Conservation (phyloP, 495 filamentous ascomycete species). For the Daldinia caldariorum region DNA sequence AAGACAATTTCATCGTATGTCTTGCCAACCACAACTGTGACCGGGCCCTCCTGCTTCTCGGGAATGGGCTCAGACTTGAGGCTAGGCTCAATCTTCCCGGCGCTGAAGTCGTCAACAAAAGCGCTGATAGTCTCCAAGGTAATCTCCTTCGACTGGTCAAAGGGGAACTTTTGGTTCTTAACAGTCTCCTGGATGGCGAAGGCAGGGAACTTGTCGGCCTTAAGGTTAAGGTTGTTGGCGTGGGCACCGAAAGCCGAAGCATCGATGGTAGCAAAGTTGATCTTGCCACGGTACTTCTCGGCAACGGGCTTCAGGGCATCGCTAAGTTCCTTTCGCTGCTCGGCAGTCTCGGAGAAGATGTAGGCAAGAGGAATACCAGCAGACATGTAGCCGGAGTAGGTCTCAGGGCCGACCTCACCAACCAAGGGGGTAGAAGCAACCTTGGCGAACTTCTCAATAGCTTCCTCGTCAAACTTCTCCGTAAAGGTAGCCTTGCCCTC, state of each 20-base stretch:
- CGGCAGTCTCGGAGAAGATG: slow-evolving; percentile 93
- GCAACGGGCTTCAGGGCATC: slow-evolving; percentile 71
- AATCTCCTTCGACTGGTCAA: slow-evolving; percentile 83
- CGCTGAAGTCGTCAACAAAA: slow-evolving; percentile 88
- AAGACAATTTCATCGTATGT: slow-evolving; percentile 94
- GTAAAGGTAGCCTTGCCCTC: slow-evolving; percentile 90
- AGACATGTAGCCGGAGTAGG: slow-evolving; percentile 95
- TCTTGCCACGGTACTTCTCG: slow-evolving; percentile 77
- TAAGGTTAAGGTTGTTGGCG: slow-evolving; percentile 96
- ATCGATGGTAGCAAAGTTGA: slow-evolving; percentile 99
- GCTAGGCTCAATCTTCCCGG: slow-evolving; percentile 90
- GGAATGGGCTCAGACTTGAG: slow-evolving; percentile 98
- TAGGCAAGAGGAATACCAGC: slow-evolving; percentile 94
- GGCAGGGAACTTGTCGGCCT: slow-evolving; percentile 91
- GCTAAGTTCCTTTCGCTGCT: slow-evolving; percentile 85
- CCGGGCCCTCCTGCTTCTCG: slow-evolving; percentile 91
- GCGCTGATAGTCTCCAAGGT: slow-evolving; percentile 76
- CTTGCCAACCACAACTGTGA: slow-evolving; percentile 90
- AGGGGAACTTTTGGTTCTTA: slow-evolving; percentile 98
- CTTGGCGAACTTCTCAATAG: slow-evolving; percentile 84
- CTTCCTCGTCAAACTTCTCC: slow-evolving; percentile 78
- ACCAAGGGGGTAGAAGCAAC: slow-evolving; percentile 87
- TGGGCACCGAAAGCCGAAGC: slow-evolving; percentile 95
- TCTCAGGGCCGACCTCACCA: slow-evolving; percentile 97
- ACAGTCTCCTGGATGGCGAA: slow-evolving; percentile 97